Conservation (phyloP, 495 filamentous ascomycete species). For the Bathelium albidoporum region DNA sequence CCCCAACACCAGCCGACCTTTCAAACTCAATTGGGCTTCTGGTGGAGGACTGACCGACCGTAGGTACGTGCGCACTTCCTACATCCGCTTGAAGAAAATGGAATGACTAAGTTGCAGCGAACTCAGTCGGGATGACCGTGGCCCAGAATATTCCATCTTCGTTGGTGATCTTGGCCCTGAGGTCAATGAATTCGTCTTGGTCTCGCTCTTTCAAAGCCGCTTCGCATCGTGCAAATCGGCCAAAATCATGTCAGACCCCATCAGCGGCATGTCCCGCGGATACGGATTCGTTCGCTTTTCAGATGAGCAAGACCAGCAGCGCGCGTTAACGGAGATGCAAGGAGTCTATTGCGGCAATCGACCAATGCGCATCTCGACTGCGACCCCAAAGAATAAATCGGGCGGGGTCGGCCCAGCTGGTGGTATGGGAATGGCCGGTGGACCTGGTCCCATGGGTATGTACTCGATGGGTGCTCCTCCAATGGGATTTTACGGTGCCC, state of each 20-base stretch:
- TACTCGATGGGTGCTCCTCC: slow-evolving; percentile 67
- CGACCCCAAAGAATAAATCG: slow-evolving; percentile 89
- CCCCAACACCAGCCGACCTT: slow-evolving; percentile 86
- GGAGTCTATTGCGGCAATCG: slow-evolving; percentile 98
- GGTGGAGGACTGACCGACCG: slow-evolving; percentile 92
- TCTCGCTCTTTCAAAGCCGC: slow-evolving; percentile 90
- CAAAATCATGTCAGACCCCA: slow-evolving; percentile 99
- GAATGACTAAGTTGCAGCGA: not conserved
- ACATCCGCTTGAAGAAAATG: not conserved
- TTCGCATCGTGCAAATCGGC: slow-evolving; percentile 98
- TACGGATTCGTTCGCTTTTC: slow-evolving; percentile 98
- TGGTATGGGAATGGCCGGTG: slow-evolving; percentile 33
- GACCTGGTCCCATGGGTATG: slow-evolving; percentile 29
- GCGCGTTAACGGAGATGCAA: slow-evolving; percentile 93
- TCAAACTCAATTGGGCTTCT: slow-evolving; percentile 99
- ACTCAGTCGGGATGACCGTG: slow-evolving; percentile 77
- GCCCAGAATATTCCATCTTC: slow-evolving; percentile 93
- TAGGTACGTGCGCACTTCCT: not conserved
- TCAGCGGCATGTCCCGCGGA: slow-evolving; percentile 92
- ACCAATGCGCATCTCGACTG: slow-evolving; percentile 97
- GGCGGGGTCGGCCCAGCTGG: slow-evolving; percentile 44
- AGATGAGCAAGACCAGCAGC: slow-evolving; percentile 88
- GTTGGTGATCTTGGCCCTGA: slow-evolving; percentile 96
- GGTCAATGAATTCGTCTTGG: slow-evolving; percentile 96
- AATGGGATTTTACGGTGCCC: slow-evolving; percentile 70